Percentiles rank a stretch among this genome's conserved stretches.
Evolutionary conservation across 2,329 filamentous ascomycete species (phyloP).

Genomic region (Alternaria triticimaculans): DNA sequence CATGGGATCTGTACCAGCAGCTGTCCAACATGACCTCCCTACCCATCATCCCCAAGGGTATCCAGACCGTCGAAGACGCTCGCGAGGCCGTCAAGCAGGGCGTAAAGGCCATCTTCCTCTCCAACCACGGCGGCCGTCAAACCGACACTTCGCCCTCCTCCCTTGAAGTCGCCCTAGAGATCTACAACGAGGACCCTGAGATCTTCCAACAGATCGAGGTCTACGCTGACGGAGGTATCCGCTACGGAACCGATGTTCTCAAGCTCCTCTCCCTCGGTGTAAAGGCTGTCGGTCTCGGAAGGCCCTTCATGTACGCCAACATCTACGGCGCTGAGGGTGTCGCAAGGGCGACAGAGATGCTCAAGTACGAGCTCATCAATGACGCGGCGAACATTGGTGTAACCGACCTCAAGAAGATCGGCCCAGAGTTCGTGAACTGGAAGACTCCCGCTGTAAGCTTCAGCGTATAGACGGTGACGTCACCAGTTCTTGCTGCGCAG

Average conservation of each 20-base stretch:
- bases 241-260: conserved; percentile 49
- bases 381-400: conserved; percentile 45
- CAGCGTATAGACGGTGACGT: background rate
- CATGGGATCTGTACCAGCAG: conserved; percentile 45
- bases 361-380: conserved; percentile 58
- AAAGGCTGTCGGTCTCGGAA: conserved; percentile 54
- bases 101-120: conserved; percentile 49
- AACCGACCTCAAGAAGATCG: conserved; percentile 39
- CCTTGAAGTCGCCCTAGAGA: conserved; percentile 77
- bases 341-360: conserved; percentile 59
- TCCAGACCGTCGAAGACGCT: conserved; percentile 50
- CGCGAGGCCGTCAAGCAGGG: conserved; percentile 46
- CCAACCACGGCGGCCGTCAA: conserved; percentile 52
- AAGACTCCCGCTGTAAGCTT: conserved; percentile 11
- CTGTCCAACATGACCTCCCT: conserved; percentile 47
- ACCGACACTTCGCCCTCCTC: conserved; percentile 65
- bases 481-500: background rate
- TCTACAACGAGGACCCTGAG: conserved; percentile 63
- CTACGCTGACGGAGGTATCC: conserved; percentile 50
- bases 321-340: conserved; percentile 68
- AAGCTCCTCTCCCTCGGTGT: conserved; percentile 50
- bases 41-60: conserved; percentile 51
- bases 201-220: conserved; percentile 51
- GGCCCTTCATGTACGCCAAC: conserved; percentile 61
- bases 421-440: conserved; percentile 31